Base-by-base conservation (phyloP, 805 yeast species). In the Metschnikowia arizonensis region DNA sequence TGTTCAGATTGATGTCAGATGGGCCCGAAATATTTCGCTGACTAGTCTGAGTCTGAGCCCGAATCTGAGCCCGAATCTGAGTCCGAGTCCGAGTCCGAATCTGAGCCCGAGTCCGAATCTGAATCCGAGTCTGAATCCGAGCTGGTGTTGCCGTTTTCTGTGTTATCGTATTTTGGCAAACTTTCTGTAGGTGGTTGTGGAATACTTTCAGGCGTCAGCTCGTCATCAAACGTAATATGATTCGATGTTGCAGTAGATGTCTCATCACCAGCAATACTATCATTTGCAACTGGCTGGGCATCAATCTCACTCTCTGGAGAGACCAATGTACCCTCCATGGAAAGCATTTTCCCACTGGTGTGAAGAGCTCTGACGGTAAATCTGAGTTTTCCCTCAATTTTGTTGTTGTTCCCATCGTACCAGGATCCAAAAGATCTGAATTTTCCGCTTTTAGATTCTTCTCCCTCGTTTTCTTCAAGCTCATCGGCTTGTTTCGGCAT, bases 261-360 rank as follows among this genome's bases (percentile, higher is more conserved):
- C 4, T 51, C 46, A 45, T 67, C 66, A 47, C 69, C 61, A 33
- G 17, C 35, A 34, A 25, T 7, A 56, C 58, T 3, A 58, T 71
- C 73, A 10, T 15, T 15, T 11, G 44, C 76, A 3, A 80, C 77
- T 3, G 85, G 83, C 54, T 78, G 69, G 8, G 77, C 73, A 47
- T 77, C 83, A 43, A 64, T 64, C 51, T 78, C 85, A 24, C 68
- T 61, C 17, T 82, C 83, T 3, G 85, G 83, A 50, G 71, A 60
- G 21, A 85, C 63, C 49, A 90, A 71, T 1, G 96, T 83, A n/a
- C 98, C 98, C 50, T 89, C 95, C 11, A 91, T 76, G 8, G 95
- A 83, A 12, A 90, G 81, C 45, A 88, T 83, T 63, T 82, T 84
- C 7, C 96, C 95, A 5, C 90, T 78, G 11, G 83, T 79, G 65